These are phyloP conservation scores for Volvox carteri DNA, from an alignment of 163 green algal genomes.

Conservation along the genomic window DNA sequence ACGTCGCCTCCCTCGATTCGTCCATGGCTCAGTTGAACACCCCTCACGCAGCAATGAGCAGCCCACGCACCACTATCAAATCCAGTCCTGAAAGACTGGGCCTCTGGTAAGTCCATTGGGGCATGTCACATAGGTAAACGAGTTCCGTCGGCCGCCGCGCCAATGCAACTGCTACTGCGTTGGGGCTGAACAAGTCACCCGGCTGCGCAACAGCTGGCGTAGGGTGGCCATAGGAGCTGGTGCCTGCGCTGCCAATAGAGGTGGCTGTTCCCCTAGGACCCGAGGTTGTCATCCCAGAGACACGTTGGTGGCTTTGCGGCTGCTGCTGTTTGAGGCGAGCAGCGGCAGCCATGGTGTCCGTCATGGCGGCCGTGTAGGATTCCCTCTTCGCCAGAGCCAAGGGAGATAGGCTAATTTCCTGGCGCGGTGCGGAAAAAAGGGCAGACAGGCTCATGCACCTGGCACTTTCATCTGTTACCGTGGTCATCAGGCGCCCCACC, in stretches of 20 bases:
- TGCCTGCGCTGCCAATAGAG: not conserved
- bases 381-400: conserved; percentile 16
- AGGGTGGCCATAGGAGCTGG: not conserved
- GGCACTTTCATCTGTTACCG: too few species aligned
- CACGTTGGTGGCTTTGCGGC: not conserved
- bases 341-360: conserved; percentile 16
- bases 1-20: too few species aligned
- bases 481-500: too few species aligned
- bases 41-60: not conserved
- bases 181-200: conserved; percentile 42
- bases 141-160: not conserved
- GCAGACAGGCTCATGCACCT: too few species aligned
- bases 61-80: conserved; percentile 45
- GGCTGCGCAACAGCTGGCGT: conserved; percentile 12
- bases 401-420: conserved; percentile 35
- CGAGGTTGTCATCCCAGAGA: not conserved
- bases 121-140: conserved; percentile 42
- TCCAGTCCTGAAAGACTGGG: conserved; percentile 73
- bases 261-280: not conserved
- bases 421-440: too few species aligned
- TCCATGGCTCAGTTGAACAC: too few species aligned
- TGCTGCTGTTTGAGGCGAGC: conserved; percentile 21
- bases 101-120: conserved; percentile 65
- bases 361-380: conserved; percentile 34
- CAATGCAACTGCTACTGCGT: conserved; percentile 9